Evolutionary conservation across 768 basidiomycete species (phyloP), one percentile per base, ranked within the genome.

Genomic region (Leucocoprinus sp.): DNA sequence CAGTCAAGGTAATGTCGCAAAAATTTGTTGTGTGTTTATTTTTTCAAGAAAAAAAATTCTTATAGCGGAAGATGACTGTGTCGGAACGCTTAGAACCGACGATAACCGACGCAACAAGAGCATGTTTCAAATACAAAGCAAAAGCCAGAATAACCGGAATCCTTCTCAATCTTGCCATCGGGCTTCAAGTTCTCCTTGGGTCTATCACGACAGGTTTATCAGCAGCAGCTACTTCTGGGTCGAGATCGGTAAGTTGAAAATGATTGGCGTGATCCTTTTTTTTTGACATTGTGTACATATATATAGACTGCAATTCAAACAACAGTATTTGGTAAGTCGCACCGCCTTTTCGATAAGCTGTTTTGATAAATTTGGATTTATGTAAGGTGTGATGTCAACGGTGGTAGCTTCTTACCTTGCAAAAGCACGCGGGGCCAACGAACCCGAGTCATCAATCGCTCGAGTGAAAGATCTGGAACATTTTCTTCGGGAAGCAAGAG

Each of bases 381-480:
- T 17, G 12, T 8, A 19, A 78, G 81, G 85, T 24, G 84, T 78
- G n/a, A 45, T 82, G 8, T 60, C 83, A 3, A 88, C 84, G 0
- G 18, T 86, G 15, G 71, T 80, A 11, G 83, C 84, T 14, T 80
- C 83, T 1, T 87, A 82, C 59, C 68, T 88, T 21, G 85, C 84
- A 3, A 75, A 78, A 11, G 69, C 74, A 19, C 75, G 83, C 21
- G 82, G 83, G 8, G 78, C 82, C 0, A 74, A 75, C 28, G 84
- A 87, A 52, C 85, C 85, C 1, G 81, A 86, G 50, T 42, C 71
- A n/a, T 82, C 81, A 0, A 65, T 69, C 23, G 57, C 64, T 2
- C 72, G 76, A 8, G 67, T 66, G 4, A 77, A 79, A 50, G 79
- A 81, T 47, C 66, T 87, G 1, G 78, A 84, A 17, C 71, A 78